Evolutionary conservation across 768 basidiomycete genomes (phyloP), one percentile per base, ranked within the genome.

Genomic region (Tricholoma bakamatsutake): DNA sequence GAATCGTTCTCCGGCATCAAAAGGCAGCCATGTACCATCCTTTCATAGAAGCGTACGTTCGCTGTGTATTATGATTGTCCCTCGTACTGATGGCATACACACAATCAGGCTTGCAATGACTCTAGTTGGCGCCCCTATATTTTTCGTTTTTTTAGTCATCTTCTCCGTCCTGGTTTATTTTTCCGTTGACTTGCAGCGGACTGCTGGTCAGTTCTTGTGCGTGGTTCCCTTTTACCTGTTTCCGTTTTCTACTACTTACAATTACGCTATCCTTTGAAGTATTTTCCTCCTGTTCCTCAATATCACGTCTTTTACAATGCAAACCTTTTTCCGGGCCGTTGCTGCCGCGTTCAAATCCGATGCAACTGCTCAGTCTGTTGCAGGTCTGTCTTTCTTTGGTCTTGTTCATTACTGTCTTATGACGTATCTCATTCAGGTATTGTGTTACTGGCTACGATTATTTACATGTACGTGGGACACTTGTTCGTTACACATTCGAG

Each of bases 301-400:
- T 51, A 68, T 75, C 2, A 78, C 84, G 56, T 77, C 84, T 31
- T 51, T 90, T 21, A 69, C 83, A 6, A 87, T 92, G 80, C 86
- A 85, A 66, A 83, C 82, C 0, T 84, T 85, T 76, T 95, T 92
- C 78, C 78, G 90, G 24, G 74, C 76, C 0, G 61, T 89, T 10
- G 84, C 85, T 0, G 83, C 87, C 0, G 74, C 75, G 5, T 83
- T 86, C 64, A 74, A 75, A 45, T 73, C 76, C 8, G 79, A 81
- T 51, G 81, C 85, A 0, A 78, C 83, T 0, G 85, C 87, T 6
- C 84, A 84, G 61, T 77, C 85, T 9, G 58, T 86, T 9, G 56
- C 70, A 62, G 64, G 50, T 54, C 12, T 31, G 18, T 50, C 5
- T 51, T 21, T 47, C 27, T 24, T 24, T 24, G 21, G 21, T 24